Base-by-base conservation (phyloP, 2,329 filamentous ascomycete genomes). In the Venturia nashicola region DNA sequence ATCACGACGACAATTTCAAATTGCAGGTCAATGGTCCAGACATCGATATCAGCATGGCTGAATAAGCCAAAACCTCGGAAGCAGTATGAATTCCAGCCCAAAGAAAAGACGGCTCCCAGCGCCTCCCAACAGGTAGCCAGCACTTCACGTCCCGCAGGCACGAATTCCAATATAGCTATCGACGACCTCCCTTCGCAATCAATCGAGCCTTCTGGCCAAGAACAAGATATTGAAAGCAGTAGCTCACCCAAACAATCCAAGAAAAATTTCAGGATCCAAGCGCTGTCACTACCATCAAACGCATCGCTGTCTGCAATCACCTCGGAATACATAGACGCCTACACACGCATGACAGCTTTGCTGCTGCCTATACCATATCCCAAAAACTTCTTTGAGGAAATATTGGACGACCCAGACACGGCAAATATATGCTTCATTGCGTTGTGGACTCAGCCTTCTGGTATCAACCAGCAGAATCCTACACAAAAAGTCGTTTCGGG, bases 331-430 rank as follows among this genome's bases (percentile, higher is more conserved):
- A 76, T 87, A 44, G 77, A 79, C 23, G 78, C 79, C 8, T 78
- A 86, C 70, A 82, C 80, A 68, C 80, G 81, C 20, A 79, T 87
- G 39, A 85, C 82, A 61, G 76, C 78, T 63, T 74, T 85, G 5
- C 78, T 85, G 1, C 77, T 87, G 1, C 85, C 84, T 7, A 82
- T 87, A 64, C 78, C 82, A 62, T 87, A 87, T 69, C 80, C 82
- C 3, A 78, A 81, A 59, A 78, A 76, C 20, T 87, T 86, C 76
- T 87, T 84, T 75, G 79, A 78, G 23, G 82, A 84, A 65, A 84
- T 80, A 48, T 76, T 86, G 70, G 78, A 79, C 2, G 83, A 86
- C 64, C 76, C 79, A 2, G 71, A 80, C 55, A 75, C 78, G 63
- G 75, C 78, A 48, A 77, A 79, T 65, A 72, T 87, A 63, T 84